Conservation (phyloP, 345 rosid species). For the Pelargonium nanum region DNA sequence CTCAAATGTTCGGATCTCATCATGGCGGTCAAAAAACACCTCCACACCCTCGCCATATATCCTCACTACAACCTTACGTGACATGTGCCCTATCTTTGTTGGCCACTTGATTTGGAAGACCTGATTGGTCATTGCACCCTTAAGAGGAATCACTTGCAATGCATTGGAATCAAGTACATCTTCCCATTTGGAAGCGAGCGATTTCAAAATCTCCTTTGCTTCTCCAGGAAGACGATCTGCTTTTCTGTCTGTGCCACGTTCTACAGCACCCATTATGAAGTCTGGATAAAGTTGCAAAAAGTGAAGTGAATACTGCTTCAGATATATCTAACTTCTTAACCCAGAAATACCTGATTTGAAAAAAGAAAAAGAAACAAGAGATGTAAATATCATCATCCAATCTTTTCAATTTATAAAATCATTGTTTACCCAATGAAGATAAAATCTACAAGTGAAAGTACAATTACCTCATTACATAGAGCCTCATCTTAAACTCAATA, state of each 20-base stretch:
- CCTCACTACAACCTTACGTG: slow-evolving; percentile 55
- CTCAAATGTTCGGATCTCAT: slow-evolving; percentile 81
- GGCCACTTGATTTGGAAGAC: slow-evolving; percentile 56
- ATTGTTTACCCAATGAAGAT: neutral
- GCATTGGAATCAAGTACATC: slow-evolving; percentile 58
- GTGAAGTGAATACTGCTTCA: neutral
- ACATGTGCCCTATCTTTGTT: slow-evolving; percentile 20
- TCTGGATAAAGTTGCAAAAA: neutral
- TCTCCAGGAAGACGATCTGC: slow-evolving; percentile 35
- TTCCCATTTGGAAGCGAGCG: slow-evolving; percentile 62
- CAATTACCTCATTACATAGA: neutral
- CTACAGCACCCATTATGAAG: slow-evolving; percentile 22
- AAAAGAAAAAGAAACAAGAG: neutral
- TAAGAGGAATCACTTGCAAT: slow-evolving; percentile 51
- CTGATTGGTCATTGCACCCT: slow-evolving; percentile 92
- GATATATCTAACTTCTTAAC: neutral
- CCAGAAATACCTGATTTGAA: neutral
- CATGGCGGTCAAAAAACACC: slow-evolving; percentile 61
- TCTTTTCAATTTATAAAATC: neutral
- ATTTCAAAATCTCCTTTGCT: slow-evolving; percentile 43
- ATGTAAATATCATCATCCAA: neutral
- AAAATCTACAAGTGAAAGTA: neutral
- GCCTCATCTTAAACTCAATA: neutral
- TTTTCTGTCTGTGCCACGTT: slow-evolving; percentile 4
- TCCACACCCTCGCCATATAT: slow-evolving; percentile 93